Evolutionary conservation across 495 filamentous ascomycete genomes (phyloP).

Genomic region (Parmelia sp.): DNA sequence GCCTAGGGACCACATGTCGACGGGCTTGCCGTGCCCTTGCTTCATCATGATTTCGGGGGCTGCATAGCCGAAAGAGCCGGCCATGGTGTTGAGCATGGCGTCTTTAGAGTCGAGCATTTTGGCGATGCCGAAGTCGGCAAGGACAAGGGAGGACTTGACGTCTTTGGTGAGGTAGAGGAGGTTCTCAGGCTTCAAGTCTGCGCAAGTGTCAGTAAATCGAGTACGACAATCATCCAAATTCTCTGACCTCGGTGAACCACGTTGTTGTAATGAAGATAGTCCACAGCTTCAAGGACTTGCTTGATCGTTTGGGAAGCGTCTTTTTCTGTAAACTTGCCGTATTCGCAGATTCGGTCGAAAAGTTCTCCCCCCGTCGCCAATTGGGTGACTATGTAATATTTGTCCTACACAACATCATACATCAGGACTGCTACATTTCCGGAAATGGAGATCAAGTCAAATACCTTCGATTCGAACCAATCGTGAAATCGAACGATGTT

Average conservation of each 20-base stretch:
- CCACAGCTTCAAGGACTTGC: conserved; percentile 88
- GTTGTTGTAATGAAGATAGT: conserved; percentile 91
- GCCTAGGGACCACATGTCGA: conserved; percentile 98
- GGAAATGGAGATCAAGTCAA: background rate
- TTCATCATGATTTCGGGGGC: conserved; percentile 98
- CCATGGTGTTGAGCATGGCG: conserved; percentile 95
- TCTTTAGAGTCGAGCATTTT: conserved; percentile 92
- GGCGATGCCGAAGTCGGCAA: conserved; percentile 97
- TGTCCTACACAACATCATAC: conserved; percentile 57
- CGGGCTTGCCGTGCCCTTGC: conserved; percentile 94
- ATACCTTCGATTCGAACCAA: conserved; percentile 92
- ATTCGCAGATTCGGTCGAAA: conserved; percentile 97
- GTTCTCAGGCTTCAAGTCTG: conserved; percentile 98
- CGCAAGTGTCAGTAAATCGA: conserved; percentile 6
- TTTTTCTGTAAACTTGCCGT: conserved; percentile 98
- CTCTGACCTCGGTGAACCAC: conserved; percentile 87
- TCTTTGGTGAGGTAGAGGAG: conserved; percentile 83
- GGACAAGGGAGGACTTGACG: conserved; percentile 72
- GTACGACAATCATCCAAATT: background rate
- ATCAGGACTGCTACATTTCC: background rate
- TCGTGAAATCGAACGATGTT: conserved; percentile 98
- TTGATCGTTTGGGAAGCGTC: conserved; percentile 95
- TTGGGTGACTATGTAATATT: conserved; percentile 99
- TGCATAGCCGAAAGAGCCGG: conserved; percentile 96
- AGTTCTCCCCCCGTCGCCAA: conserved; percentile 93